A percentile compares a stretch with the other conserved stretches of the same genome.
phyloP scores from a whole-genome alignment of 768 basidiomycete species.

The Russula sp. region DNA sequence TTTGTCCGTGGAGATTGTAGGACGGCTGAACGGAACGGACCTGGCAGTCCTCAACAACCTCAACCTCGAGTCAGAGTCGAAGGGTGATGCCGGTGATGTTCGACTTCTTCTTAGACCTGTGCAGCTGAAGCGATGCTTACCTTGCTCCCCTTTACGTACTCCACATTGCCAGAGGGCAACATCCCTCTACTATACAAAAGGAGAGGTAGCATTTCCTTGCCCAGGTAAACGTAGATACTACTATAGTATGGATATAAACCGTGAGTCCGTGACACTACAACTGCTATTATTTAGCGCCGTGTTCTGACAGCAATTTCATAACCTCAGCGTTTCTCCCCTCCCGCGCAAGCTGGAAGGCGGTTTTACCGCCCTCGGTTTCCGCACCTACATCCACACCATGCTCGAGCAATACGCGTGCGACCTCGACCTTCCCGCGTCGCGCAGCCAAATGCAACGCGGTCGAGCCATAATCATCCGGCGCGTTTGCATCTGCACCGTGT shows the following conservation, averaged over 20 bases:
- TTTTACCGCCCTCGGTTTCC: not conserved
- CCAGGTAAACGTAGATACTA: too few relatives aligned
- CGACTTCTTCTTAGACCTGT: too few relatives aligned
- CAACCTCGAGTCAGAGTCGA: too few relatives aligned
- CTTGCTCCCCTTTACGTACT: too few relatives aligned
- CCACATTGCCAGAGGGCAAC: too few relatives aligned
- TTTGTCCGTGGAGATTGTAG: constrained; percentile 6
- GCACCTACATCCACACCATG: not conserved
- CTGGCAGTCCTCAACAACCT: too few relatives aligned
- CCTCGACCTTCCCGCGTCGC: not conserved
- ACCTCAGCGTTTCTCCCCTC: not conserved
- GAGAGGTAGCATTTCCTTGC: too few relatives aligned
- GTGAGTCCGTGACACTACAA: too few relatives aligned
- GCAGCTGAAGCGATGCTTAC: too few relatives aligned
- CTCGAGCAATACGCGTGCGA: not conserved
- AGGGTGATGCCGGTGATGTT: too few relatives aligned
- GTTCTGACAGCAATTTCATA: not conserved
- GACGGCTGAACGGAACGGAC: too few relatives aligned
- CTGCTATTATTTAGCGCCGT: not conserved
- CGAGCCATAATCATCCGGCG: not conserved
- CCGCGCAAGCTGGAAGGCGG: not conserved
- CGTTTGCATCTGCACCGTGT: not conserved
- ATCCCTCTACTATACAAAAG: too few relatives aligned
- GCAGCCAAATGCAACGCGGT: not conserved
- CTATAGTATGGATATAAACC: not conserved